Conservation (phyloP, 169 alveolate species). For the Eimeria necatrix region DNA sequence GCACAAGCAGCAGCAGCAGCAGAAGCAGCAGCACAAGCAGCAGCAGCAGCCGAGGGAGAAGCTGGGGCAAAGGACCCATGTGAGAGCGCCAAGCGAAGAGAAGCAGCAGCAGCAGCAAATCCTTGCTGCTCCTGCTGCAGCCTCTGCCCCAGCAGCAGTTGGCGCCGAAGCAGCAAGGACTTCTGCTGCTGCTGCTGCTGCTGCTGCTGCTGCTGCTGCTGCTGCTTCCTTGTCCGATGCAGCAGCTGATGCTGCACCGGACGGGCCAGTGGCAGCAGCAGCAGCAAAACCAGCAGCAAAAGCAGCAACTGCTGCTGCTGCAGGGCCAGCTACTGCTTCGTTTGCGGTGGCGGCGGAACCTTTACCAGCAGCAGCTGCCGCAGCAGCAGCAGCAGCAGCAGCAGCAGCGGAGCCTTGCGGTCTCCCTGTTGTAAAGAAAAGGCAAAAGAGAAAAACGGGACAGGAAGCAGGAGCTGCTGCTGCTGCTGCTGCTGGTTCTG, state of each 20-base stretch:
- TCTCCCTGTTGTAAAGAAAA: background rate
- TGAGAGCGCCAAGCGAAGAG: background rate
- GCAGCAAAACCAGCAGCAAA: background rate
- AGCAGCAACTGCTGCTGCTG: background rate
- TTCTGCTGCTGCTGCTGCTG: conserved; percentile 45
- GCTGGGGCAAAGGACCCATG: background rate
- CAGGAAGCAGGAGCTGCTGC: conserved; percentile 11
- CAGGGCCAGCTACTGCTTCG: background rate
- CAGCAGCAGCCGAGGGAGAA: background rate
- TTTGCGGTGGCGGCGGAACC: background rate
- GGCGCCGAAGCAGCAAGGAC: background rate
- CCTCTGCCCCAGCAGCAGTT: background rate
- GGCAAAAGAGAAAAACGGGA: background rate
- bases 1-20: conserved; percentile 51
- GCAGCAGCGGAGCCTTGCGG: background rate
- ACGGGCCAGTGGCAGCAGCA: conserved; percentile 6
- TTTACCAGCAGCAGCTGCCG: background rate
- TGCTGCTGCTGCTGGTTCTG: conserved; percentile 19
- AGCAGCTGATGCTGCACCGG: background rate
- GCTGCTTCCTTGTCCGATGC: background rate
- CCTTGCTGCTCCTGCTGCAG: conserved; percentile 3
- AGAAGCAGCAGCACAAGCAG: conserved; percentile 18
- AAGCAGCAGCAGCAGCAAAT: background rate
- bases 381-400: background rate
- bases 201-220: background rate